Percentiles rank a stretch among this genome's conserved stretches.
phyloP scores from a whole-genome alignment of 2,329 filamentous ascomycete species.

The Epichloe baconii region DNA sequence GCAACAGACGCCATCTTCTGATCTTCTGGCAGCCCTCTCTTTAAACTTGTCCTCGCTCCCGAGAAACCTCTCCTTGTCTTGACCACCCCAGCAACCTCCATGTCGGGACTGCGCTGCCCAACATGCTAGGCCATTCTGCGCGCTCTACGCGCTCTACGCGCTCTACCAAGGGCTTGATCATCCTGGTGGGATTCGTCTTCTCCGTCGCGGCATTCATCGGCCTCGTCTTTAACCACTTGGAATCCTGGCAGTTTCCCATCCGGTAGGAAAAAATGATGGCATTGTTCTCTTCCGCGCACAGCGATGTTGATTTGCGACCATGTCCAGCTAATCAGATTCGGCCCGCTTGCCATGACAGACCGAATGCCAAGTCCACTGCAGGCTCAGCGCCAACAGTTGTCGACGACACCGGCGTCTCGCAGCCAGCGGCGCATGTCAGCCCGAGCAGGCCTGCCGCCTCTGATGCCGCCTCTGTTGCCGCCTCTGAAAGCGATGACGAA shows the following conservation, averaged over 20 bases:
- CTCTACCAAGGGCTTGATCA: conserved; percentile 17
- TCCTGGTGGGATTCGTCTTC: conserved; percentile 18
- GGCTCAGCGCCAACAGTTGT: background rate
- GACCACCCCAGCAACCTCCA: background rate
- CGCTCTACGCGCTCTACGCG: conserved; percentile 21
- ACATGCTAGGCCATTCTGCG: conserved; percentile 17
- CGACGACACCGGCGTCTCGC: background rate
- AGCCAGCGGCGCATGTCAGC: background rate
- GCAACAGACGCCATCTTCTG: no score
- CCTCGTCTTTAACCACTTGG: conserved; percentile 21
- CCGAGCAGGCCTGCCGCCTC: background rate
- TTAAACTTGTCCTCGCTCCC: no score
- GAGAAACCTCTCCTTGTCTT: no score
- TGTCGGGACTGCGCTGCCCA: background rate
- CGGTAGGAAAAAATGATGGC: conserved; percentile 7
- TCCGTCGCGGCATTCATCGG: conserved; percentile 20
- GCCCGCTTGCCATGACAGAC: background rate
- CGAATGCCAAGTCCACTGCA: background rate
- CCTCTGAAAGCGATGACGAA: conserved; percentile 3
- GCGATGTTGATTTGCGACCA: background rate
- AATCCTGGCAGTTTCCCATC: conserved; percentile 13
- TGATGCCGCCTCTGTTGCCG: background rate
- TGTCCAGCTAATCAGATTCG: background rate
- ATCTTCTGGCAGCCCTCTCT: no score
- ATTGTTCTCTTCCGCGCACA: background rate